Evolutionary conservation across 2,329 filamentous ascomycete genomes (phyloP).

Genomic region (Fusarium decemcellulare): DNA sequence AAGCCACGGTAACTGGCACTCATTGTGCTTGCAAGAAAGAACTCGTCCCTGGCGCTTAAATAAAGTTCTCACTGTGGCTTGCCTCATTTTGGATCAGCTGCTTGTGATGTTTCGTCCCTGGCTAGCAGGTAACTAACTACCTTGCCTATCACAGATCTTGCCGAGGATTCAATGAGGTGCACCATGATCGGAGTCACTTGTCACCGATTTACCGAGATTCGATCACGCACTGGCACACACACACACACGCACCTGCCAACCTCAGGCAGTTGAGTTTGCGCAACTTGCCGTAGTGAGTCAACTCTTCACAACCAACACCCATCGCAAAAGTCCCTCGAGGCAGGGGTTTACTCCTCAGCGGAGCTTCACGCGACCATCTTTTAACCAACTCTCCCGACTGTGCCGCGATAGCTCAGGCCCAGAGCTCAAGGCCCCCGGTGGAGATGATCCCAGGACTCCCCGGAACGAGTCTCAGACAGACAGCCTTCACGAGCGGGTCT

Average conservation of each 20-base stretch:
- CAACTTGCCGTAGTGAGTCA: not conserved
- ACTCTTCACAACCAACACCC: slow-evolving; percentile 9
- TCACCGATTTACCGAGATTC: not conserved
- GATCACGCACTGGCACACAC: too few species aligned
- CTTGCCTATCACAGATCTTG: not conserved
- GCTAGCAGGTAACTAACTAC: too few species aligned
- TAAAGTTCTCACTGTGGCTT: too few species aligned
- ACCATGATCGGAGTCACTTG: not conserved
- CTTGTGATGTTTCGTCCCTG: too few species aligned
- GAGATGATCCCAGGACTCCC: slow-evolving; percentile 26
- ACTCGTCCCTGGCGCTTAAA: too few species aligned
- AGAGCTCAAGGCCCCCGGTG: slow-evolving; percentile 23
- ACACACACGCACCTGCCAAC: not conserved
- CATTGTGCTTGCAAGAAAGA: too few species aligned
- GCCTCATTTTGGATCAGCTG: too few species aligned
- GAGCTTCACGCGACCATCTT: slow-evolving; percentile 29
- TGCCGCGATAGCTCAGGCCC: slow-evolving; percentile 22
- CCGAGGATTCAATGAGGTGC: too few species aligned
- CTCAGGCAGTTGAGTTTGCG: not conserved
- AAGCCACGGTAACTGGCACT: too few species aligned
- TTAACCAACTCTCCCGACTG: slow-evolving; percentile 22
- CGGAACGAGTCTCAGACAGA: slow-evolving; percentile 15
- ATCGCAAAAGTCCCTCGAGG: slow-evolving; percentile 36
- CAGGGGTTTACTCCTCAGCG: slow-evolving; percentile 24
- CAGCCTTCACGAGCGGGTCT: slow-evolving; percentile 12